Percentiles rank a stretch among this genome's conserved stretches.
These are phyloP conservation scores for Protomyces inundatus DNA, from an alignment of 1,139 yeast genomes.

Conservation along the genomic window DNA sequence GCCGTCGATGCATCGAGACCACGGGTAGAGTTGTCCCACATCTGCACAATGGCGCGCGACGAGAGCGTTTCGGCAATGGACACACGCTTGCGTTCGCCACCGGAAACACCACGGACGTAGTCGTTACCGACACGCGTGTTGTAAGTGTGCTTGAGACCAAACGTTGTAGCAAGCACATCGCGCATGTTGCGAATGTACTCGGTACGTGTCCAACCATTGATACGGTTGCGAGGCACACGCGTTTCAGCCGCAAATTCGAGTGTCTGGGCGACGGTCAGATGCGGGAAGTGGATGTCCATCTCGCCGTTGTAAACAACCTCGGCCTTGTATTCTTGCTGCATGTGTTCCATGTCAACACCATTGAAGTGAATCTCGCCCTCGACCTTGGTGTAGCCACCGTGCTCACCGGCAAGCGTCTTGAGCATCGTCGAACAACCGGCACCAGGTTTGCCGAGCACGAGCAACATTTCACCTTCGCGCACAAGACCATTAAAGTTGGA, in stretches of 20 bases:
- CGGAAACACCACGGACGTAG: conserved; percentile 70
- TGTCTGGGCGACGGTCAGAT: conserved; percentile 66
- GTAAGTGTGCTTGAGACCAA: conserved; percentile 61
- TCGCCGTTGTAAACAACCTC: conserved; percentile 72
- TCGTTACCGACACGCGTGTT: conserved; percentile 68
- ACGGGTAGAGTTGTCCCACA: conserved; percentile 78
- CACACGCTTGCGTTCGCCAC: conserved; percentile 80
- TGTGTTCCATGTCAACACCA: conserved; percentile 48
- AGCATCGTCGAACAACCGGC: conserved; percentile 52
- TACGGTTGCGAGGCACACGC: conserved; percentile 61
- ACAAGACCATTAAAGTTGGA: conserved; percentile 45
- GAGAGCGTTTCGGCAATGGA: conserved; percentile 68
- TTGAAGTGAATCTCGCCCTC: conserved; percentile 49
- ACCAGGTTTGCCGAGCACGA: conserved; percentile 47
- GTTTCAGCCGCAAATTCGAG: conserved; percentile 58
- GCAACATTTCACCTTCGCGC: conserved; percentile 51
- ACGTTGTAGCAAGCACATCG: conserved; percentile 64
- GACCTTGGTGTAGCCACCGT: conserved; percentile 61
- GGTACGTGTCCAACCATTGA: conserved; percentile 53
- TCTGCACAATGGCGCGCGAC: conserved; percentile 53
- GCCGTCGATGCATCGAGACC: conserved; percentile 74
- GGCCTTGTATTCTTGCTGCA: conserved; percentile 53
- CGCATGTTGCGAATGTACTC: conserved; percentile 59
- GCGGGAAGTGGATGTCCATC: conserved; percentile 51
- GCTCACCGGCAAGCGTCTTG: conserved; percentile 53